Percentiles rank a stretch among this genome's conserved stretches.
phyloP scores from a whole-genome alignment of 176 grass and related monocot species.

The Alloteropsis semialata region DNA sequence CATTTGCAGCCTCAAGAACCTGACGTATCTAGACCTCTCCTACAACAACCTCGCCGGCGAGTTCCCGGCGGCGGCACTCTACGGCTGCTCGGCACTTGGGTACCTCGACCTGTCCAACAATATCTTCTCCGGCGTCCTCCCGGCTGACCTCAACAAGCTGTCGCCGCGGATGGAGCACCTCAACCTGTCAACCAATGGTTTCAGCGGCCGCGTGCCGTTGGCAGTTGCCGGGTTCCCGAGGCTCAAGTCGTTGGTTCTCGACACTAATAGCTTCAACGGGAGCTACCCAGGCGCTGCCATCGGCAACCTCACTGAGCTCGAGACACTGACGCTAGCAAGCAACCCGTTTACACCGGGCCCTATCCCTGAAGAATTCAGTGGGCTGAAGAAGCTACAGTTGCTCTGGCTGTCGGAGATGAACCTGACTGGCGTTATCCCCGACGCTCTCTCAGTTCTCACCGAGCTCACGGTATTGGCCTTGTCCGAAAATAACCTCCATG shows the following conservation, averaged over 20 bases:
- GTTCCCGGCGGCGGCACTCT: constrained; percentile 36
- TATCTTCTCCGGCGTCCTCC: constrained; percentile 17
- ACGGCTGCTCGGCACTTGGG: no score
- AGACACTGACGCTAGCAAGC: constrained; percentile 11
- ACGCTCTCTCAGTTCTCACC: background rate
- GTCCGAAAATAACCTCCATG: background rate
- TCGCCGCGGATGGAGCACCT: constrained; percentile 16
- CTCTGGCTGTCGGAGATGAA: constrained; percentile 26
- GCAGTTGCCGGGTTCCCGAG: constrained; percentile 8
- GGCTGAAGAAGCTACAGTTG: background rate
- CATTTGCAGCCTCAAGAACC: constrained; percentile 35
- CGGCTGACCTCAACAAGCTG: constrained; percentile 7
- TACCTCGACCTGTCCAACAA: constrained; percentile 45
- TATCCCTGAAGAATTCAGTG: constrained; percentile 16
- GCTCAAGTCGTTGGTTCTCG: constrained; percentile 17
- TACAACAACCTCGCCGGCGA: constrained; percentile 24
- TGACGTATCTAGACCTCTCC: constrained; percentile 35
- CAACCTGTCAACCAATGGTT: constrained; percentile 38
- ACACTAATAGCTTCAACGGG: constrained; percentile 32
- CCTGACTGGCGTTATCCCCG: constrained; percentile 27
- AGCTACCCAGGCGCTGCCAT: constrained; percentile 23
- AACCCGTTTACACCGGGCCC: constrained; percentile 13
- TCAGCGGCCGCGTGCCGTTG: constrained; percentile 27
- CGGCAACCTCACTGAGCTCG: background rate
- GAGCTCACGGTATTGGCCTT: constrained; percentile 14